Evolutionary conservation across 2,329 filamentous ascomycete genomes (phyloP).

Genomic region (Aspergillus arachidicola): DNA sequence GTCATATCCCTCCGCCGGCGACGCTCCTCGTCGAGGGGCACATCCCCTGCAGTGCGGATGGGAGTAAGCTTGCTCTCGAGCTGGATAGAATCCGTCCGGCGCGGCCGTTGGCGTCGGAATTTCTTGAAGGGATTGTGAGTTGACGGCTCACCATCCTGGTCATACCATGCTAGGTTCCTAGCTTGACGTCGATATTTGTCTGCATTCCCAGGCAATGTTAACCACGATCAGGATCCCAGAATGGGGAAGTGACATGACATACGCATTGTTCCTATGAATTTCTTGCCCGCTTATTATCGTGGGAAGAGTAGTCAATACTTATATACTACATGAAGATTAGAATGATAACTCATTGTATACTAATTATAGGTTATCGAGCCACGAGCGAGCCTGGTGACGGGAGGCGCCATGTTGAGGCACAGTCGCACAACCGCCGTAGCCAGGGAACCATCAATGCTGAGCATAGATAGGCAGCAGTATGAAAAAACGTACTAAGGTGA

Average conservation of each 20-base stretch:
- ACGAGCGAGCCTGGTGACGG: not conserved
- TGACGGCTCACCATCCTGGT: conserved; percentile 39
- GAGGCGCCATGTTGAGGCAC: not conserved
- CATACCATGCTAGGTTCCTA: conserved; percentile 45
- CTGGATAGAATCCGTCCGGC: conserved; percentile 31
- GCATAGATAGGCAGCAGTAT: conserved; percentile 2
- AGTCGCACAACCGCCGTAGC: not conserved
- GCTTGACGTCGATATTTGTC: conserved; percentile 45
- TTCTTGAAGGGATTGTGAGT: conserved; percentile 47
- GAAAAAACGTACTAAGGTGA: conserved; percentile 1
- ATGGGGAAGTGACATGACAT: not conserved
- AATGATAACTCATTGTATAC: not conserved
- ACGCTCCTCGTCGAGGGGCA: conserved; percentile 25
- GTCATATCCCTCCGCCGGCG: conserved; percentile 29
- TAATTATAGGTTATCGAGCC: not conserved
- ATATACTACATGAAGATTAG: not conserved
- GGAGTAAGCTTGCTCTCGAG: conserved; percentile 32
- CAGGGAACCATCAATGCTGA: not conserved
- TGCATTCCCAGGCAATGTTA: conserved; percentile 20
- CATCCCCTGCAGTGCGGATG: conserved; percentile 27
- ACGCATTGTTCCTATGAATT: conserved; percentile 1
- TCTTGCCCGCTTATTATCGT: not conserved
- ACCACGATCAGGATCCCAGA: not conserved
- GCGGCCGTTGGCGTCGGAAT: conserved; percentile 32
- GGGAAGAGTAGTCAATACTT: not conserved